phyloP scores from a whole-genome alignment of 352 stramenopile species.

The Globisporangium iwayamae region DNA sequence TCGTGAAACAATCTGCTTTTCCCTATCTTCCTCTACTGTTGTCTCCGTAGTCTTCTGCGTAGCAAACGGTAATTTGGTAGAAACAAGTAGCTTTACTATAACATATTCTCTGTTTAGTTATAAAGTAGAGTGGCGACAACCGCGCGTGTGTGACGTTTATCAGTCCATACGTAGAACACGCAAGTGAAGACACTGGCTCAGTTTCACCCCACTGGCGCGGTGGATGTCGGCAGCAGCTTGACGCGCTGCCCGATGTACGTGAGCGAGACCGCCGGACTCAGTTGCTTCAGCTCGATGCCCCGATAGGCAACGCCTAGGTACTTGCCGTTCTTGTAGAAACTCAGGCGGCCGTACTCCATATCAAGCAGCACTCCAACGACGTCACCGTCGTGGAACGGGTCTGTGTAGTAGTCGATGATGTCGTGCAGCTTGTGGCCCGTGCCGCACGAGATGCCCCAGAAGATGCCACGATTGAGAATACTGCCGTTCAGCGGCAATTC shows the following conservation, averaged over 20 bases:
- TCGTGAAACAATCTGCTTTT: too few relatives aligned
- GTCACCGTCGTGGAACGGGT: slow-evolving; percentile 72
- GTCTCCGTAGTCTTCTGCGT: too few relatives aligned
- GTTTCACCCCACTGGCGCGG: slow-evolving; percentile 37
- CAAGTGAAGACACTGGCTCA: neutral
- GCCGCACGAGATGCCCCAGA: slow-evolving; percentile 72
- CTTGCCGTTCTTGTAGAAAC: slow-evolving; percentile 76
- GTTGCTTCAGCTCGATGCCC: slow-evolving; percentile 51
- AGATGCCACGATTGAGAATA: slow-evolving; percentile 53
- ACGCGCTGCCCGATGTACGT: slow-evolving; percentile 68
- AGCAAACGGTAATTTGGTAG: too few relatives aligned
- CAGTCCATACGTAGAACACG: neutral
- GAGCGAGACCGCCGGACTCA: slow-evolving; percentile 68
- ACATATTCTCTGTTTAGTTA: neutral
- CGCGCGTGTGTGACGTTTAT: neutral
- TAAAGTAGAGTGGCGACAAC: slow-evolving; percentile 1
- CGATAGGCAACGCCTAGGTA: slow-evolving; percentile 73
- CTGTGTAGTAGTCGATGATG: slow-evolving; percentile 68
- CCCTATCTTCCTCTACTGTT: too few relatives aligned
- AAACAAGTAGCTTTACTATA: too few relatives aligned
- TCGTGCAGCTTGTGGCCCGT: slow-evolving; percentile 79
- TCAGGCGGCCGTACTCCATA: slow-evolving; percentile 68
- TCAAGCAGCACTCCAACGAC: slow-evolving; percentile 71
- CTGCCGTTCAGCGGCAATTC: slow-evolving; percentile 59
- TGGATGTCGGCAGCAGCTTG: slow-evolving; percentile 50